Base-by-base conservation (phyloP, 768 basidiomycete genomes). In the Kwoniella bestiolae region DNA sequence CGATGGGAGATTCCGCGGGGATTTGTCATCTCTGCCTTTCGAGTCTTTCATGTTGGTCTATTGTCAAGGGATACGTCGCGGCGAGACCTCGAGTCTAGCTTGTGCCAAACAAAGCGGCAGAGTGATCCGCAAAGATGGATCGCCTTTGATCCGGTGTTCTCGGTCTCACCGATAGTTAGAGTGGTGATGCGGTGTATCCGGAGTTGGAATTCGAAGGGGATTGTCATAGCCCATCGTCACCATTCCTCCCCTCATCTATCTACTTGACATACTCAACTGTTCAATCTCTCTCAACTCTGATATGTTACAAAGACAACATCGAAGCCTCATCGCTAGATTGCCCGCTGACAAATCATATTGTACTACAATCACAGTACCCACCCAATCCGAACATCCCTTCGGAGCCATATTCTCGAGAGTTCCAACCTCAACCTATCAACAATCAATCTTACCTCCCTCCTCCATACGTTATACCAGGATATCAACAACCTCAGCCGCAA, bases 141-240 rank as follows among this genome's bases (percentile, higher is more conserved):
- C n/a, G n/a, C n/a, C n/a, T n/a, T n/a, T n/a, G n/a, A n/a, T 29
- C 47, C 60, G 60, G 60, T 35, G 35, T 61, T 61, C 60, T 61
- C 50, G 60, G 60, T 50, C 60, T 61, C 29, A 9, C 38, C 12
- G 38, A 14, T 18, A 21, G 12, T 25, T 32, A 12, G 9, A 34
- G 9, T 31, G n/a, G 16, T 32, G 26, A 11, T 46, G 35, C 38
- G 56, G 25, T 45, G 41, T 59, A 32, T 47, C 21, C 46, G 57
- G 44, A 46, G 18, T 46, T 41, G 14, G 6, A 45, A 29, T 29
- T 23, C n/a, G 4, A 12, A 46, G 26, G 56, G 9, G 31, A 38
- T 35, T 3, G n/a, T 23, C 23, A 23, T 38, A 7, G 9, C 23
- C 41, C 41, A 23, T 26, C 14, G 7, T 6, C 34, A 58, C n/a